These are phyloP conservation scores for Strigomonas culicis DNA, from an alignment of 208 protist genomes.

Conservation along the genomic window DNA sequence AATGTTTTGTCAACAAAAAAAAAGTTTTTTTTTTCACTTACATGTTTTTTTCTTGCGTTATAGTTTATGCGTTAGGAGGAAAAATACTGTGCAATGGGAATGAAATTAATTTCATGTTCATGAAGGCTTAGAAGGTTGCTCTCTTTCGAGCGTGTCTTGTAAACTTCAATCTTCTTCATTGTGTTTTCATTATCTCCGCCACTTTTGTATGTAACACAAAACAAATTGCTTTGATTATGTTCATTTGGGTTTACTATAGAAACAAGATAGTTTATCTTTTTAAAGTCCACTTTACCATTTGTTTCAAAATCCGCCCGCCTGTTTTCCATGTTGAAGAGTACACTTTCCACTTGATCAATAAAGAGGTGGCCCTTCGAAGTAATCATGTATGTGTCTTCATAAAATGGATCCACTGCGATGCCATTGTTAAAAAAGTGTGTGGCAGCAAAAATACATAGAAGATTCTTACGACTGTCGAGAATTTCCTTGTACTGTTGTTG, in stretches of 20 bases:
- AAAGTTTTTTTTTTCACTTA: constrained; percentile 8
- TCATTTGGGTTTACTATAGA: background rate
- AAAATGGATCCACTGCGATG: constrained; percentile 8
- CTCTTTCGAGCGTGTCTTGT: background rate
- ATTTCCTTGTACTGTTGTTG: constrained; percentile 12
- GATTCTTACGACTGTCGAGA: constrained; percentile 24
- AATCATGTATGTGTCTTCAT: constrained; percentile 20
- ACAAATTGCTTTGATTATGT: background rate
- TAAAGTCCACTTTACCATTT: constrained; percentile 12
- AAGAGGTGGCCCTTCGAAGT: constrained; percentile 1
- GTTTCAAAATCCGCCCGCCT: background rate
- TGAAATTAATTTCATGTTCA: too few species aligned
- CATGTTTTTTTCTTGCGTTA: background rate
- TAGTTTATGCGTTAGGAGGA: too few species aligned
- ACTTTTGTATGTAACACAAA: background rate
- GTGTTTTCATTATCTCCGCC: constrained; percentile 5
- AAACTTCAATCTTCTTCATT: background rate
- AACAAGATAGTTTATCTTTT: constrained; percentile 1
- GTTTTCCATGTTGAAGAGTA: constrained; percentile 21
- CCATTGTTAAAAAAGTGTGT: constrained; percentile 24
- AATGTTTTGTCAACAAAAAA: background rate
- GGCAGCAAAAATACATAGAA: constrained; percentile 51
- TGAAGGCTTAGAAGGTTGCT: too few species aligned
- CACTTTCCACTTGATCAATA: constrained; percentile 15
- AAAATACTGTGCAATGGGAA: too few species aligned